These are phyloP conservation scores for Leccinum ambiguum DNA, from an alignment of 1,284 basidiomycete species.

Conservation along the genomic window DNA sequence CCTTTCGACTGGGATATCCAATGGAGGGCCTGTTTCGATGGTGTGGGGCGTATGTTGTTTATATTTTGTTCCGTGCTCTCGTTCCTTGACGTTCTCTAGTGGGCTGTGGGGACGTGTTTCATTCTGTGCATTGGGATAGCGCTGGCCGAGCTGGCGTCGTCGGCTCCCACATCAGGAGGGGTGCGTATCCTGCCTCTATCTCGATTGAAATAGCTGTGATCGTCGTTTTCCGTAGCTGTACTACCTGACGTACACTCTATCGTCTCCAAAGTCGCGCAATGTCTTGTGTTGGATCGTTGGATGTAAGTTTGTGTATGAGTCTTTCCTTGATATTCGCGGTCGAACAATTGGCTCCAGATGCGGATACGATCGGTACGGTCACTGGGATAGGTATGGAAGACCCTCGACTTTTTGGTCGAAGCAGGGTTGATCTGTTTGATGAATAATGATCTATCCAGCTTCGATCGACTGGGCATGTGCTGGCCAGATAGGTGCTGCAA, in stretches of 20 bases:
- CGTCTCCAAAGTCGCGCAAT: constrained; percentile 34
- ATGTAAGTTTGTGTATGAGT: constrained; percentile 25
- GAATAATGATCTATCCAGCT: constrained; percentile 23
- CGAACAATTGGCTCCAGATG: constrained; percentile 26
- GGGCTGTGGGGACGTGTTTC: constrained; percentile 47
- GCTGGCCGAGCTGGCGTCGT: constrained; percentile 71
- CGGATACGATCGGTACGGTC: constrained; percentile 40
- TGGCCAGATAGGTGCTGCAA: constrained; percentile 16
- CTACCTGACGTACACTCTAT: constrained; percentile 39
- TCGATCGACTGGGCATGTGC: constrained; percentile 46
- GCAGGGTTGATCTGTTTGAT: not conserved
- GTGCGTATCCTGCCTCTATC: constrained; percentile 11
- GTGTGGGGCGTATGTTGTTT: constrained; percentile 40
- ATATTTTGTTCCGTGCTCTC: not conserved
- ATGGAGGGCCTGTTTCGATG: constrained; percentile 47
- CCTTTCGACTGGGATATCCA: constrained; percentile 41
- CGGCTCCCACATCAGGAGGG: constrained; percentile 61
- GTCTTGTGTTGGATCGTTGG: constrained; percentile 43
- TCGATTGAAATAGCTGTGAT: not conserved
- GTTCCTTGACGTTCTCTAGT: constrained; percentile 20
- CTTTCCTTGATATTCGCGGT: not conserved
- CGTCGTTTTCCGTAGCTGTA: constrained; percentile 28
- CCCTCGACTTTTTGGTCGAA: not conserved
- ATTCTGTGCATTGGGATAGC: constrained; percentile 60
- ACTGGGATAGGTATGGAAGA: constrained; percentile 27